A percentile compares a stretch with the other conserved stretches of the same genome.
Conservation (phyloP, 2,329 filamentous ascomycete species). For the Didymella keratinophila region DNA sequence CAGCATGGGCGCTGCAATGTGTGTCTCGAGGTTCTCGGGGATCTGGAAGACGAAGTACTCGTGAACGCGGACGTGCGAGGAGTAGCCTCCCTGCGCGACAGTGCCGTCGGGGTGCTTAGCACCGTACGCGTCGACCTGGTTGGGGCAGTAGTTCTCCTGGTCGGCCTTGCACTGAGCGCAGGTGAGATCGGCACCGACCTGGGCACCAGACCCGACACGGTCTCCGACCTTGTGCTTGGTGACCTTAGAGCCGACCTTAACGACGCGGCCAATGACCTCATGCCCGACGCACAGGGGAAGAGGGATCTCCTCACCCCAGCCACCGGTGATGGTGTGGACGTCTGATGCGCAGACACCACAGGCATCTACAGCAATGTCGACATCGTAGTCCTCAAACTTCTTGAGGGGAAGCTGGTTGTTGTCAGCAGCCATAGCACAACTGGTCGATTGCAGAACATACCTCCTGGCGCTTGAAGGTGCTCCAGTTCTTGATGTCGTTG, state of each 20-base stretch:
- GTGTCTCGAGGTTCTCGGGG: conserved; percentile 70
- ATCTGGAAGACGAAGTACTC: conserved; percentile 81
- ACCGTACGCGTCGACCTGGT: conserved; percentile 59
- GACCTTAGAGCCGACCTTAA: conserved; percentile 60
- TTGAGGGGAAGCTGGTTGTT: conserved; percentile 74
- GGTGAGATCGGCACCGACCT: conserved; percentile 59
- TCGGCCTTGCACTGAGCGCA: conserved; percentile 61
- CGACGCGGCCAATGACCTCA: conserved; percentile 61
- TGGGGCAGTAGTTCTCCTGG: conserved; percentile 63
- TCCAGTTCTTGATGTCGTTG: conserved; percentile 67
- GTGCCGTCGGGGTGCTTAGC: conserved; percentile 65
- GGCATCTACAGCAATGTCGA: conserved; percentile 84
- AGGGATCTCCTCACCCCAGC: conserved; percentile 70
- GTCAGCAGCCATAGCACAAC: conserved; percentile 21
- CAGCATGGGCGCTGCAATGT: conserved; percentile 77
- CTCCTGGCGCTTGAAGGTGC: conserved; percentile 64
- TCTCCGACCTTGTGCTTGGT: conserved; percentile 57
- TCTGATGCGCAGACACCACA: conserved; percentile 59
- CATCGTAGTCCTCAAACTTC: conserved; percentile 84
- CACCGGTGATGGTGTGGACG: conserved; percentile 60
- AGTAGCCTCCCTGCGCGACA: conserved; percentile 71
- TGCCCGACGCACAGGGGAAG: conserved; percentile 72
- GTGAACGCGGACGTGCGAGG: conserved; percentile 74
- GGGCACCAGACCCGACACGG: conserved; percentile 60
- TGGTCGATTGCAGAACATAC: conserved; percentile 45